Base-by-base conservation (phyloP, 1,284 basidiomycete genomes). In the Sanghuangporus weigelae region DNA sequence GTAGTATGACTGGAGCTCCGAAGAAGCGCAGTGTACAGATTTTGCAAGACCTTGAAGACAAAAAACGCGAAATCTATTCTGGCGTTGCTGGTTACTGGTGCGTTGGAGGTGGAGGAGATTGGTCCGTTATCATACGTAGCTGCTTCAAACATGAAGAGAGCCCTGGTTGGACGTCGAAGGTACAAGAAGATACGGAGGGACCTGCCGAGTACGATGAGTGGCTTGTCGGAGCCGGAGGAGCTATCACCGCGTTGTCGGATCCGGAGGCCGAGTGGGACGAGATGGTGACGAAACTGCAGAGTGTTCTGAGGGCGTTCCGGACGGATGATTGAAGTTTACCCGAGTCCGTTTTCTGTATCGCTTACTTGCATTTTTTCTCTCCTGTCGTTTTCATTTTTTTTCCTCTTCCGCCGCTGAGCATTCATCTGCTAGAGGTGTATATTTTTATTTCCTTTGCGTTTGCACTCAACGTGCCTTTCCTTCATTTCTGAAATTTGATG, bases 1-100 rank as follows among this genome's bases (percentile, higher is more conserved):
- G 93, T 89, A 96, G 93, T 68, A 99, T 99, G 96, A 98, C 96
- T 0, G 96, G 96, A 19, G 96, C 96, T 0, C 96, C 96, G 0
- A 98, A 98, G 77, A 89, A 96, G 67, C 88, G 96, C 19, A 94
- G 92, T 58, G 90, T 98, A 0, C 92, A 96, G 74, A 89, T 98
- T 38, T 81, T 99, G 1, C 92, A 95, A 69, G 80, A 79, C 1
- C 82, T 98, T 5, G 96, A 98, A 73, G 81, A 81, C 56, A 73
- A 79, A 54, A 80, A 86, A 56, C 82, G 96, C 39, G 84, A 89
- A 23, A 79, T 96, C 31, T 99, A 99, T 73, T 98, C 96, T n/a
- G 95, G 94, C 42, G 90, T 93, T 7, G 88, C 96, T 65, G 96
- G 96, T 0, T 98, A 96, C 73, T 91, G 95, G 81, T 90, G 91